Base-by-base conservation (phyloP, 1,139 yeast species). In the Debaryomycetaceae sp. region DNA sequence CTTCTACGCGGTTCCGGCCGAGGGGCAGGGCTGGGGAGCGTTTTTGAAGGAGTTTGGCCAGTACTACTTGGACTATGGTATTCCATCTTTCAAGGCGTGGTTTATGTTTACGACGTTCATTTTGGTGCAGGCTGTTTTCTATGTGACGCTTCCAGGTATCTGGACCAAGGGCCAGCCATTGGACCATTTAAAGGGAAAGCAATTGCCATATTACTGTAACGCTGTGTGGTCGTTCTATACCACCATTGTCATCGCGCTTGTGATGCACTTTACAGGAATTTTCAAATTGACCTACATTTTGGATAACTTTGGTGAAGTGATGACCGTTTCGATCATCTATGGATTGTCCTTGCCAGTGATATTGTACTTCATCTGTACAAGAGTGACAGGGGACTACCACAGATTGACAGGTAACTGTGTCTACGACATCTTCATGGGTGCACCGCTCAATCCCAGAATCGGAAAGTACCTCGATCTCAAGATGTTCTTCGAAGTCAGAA, bases 81-180 rank as follows among this genome's bases (percentile, higher is more conserved):
- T 83, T 48, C 99, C 99, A 24, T 72, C 87, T 3, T 56, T 63
- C 44, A 70, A 73, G 44, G 81, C 91, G 0, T 84, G 95, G 83
- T 66, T 73, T 36, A 75, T 87, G 44, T 93, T 90, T 64, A 73
- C 85, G 52, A 68, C 78, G 0, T 93, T 87, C 62, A 75, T 90
- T 57, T 45, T 80, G n/a, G 65, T 80, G 44, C 98, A 93, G 68
- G 83, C 77, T 9, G 52, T 78, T 22, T 84, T 90, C 56, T 93
- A 93, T 66, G 82, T 87, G 57, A 81, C 85, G n/a, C 75, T 91
- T 57, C 99, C 99, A 5, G 99, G 99, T 44, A 73, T 93, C 40
- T 87, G 95, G 91, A 86, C 96, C 37, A 84, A 89, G 65, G 99
- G 99, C 38, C 95, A 89, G 60, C 96, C 96, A 6, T 81, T 93